A percentile compares a stretch with the other conserved stretches of the same genome.
These are phyloP conservation scores for Tulasnella sp. DNA, from an alignment of 768 basidiomycete species.

Conservation along the genomic window DNA sequence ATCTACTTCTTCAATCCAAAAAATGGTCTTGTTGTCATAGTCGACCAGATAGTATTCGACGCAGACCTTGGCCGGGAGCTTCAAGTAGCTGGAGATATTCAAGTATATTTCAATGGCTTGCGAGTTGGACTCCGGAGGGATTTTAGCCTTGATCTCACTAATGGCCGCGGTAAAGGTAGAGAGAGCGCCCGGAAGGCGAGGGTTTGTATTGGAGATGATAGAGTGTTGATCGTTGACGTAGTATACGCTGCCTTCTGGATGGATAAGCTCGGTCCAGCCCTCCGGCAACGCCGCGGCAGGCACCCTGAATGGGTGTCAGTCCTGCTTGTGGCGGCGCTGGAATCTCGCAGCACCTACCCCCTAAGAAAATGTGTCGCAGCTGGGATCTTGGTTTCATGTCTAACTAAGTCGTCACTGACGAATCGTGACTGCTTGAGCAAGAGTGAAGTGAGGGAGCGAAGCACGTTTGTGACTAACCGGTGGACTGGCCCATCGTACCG, in stretches of 20 bases:
- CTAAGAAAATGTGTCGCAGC: background rate
- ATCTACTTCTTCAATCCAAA: background rate
- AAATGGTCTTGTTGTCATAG: background rate
- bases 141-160: background rate
- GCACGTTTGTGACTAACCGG: no score
- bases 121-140: background rate
- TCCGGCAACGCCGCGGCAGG: background rate
- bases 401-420: background rate
- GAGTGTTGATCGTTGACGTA: background rate
- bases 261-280: background rate
- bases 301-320: background rate
- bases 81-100: background rate
- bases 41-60: conserved; percentile 1
- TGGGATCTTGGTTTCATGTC: background rate
- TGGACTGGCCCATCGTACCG: no score
- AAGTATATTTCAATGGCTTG: background rate
- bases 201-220: background rate
- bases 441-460: no score
- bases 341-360: background rate
- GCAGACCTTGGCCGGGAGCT: background rate
- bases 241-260: background rate
- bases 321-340: background rate
- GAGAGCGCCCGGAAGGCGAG: background rate
- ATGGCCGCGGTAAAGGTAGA: background rate
- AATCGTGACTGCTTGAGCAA: no score